Base-by-base conservation (phyloP, 1,139 yeast species). In the Kluyveromyces marxianus region DNA sequence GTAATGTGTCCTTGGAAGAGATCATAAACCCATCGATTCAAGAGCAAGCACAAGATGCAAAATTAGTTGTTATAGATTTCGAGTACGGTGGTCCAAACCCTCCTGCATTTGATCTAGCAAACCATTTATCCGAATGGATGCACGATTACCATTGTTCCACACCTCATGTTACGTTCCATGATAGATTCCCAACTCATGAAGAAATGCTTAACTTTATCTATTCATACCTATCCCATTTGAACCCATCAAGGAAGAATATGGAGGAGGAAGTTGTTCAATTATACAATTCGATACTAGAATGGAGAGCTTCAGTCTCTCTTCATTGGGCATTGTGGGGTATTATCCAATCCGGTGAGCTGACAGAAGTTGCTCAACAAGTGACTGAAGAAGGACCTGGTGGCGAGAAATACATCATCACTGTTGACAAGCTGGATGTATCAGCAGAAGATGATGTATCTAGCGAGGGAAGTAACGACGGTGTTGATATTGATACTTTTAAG, bases 41-140 rank as follows among this genome's bases (percentile, higher is more conserved):
- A 39, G 71, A 69, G 40, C 64, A 64, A 49, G 56, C 70, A 47
- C 81, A 77, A 58, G 97, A 92, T 69, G 72, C 79, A 30, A 83
- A 80, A 59, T 72, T 92, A 54, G 96, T 87, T 14, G 98, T 92
- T 24, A 92, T 92, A 59, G 98, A 92, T 65, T 92, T 92, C 64
- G 98, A 92, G 67, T 92, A 90, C 64, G 82, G 96, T 0, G 97
- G 97, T 2, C 83, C 96, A n/a, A 92, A 90, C 60, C 74, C 83
- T 45, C 89, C 96, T 1, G 96, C 95, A 0, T 86, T 73, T 62
- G 98, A 92, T 63, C 77, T 92, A 47, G 90, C 89, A 24, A 90
- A 92, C 63, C 97, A 92, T 67, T 74, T 79, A 47, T 77, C 86
- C 53, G 98, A 92, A 67, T 92, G 98, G 98, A 92, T 90, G 97